Evolutionary conservation across 2,329 filamentous ascomycete species (phyloP).

Genomic region (Didymella sp.): DNA sequence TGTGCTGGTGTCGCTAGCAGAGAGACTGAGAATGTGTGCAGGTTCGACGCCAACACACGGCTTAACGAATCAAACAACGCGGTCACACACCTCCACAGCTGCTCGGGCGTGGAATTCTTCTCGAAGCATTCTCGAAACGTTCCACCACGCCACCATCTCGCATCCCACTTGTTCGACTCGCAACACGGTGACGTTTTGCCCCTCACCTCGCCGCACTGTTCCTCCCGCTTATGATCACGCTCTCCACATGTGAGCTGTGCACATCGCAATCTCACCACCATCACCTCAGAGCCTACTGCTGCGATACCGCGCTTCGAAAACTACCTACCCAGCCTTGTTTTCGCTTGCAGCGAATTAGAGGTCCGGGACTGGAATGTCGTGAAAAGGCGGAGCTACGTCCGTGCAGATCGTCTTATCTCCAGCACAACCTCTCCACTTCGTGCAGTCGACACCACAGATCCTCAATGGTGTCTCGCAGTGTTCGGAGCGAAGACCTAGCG

Average conservation of each 20-base stretch:
- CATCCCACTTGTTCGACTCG: background rate
- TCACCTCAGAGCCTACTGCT: background rate
- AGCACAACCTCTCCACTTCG: background rate
- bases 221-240: background rate
- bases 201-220: background rate
- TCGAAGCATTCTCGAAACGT: constrained; percentile 10
- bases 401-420: constrained; percentile 9
- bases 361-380: background rate
- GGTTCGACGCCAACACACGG: too few species aligned
- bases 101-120: constrained; percentile 2
- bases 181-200: constrained; percentile 7
- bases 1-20: background rate
- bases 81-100: background rate
- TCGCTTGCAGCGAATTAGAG: background rate
- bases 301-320: constrained; percentile 9
- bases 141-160: background rate
- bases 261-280: constrained; percentile 9
- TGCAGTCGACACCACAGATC: background rate
- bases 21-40: too few species aligned
- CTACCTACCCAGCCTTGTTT: constrained; percentile 5
- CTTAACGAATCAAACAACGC: constrained; percentile 4
- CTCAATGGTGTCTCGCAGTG: background rate
- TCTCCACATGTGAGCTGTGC: background rate
- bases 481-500: background rate
- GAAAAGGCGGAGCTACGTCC: background rate